Conservation (phyloP, 140 eudicot genomes). For the Erigeron philadelphicus region DNA sequence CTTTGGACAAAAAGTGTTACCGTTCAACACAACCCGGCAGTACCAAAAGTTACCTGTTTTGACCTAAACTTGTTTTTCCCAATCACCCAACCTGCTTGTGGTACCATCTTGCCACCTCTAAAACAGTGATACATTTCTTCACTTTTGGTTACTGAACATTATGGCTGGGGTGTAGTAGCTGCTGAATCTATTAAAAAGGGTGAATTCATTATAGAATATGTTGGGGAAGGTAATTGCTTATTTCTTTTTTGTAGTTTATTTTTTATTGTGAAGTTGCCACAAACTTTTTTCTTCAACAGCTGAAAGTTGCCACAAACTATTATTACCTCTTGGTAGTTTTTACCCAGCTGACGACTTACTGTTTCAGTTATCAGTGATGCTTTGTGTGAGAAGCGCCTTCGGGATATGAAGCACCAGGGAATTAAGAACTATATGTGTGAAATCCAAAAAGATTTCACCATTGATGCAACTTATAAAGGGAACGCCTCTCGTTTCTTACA, state of each 20-base stretch:
- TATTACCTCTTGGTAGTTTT: constrained; percentile 7
- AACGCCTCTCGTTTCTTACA: constrained; percentile 70
- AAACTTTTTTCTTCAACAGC: no score
- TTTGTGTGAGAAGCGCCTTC: constrained; percentile 46
- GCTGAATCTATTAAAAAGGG: constrained; percentile 33
- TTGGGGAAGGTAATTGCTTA: constrained; percentile 32
- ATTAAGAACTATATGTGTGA: constrained; percentile 56
- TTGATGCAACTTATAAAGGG: constrained; percentile 78
- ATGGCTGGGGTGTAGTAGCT: constrained; percentile 46
- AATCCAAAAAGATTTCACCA: constrained; percentile 59
- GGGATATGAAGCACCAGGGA: constrained; percentile 62
- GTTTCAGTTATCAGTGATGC: constrained; percentile 42
- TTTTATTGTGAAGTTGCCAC: not conserved
- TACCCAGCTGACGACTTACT: constrained; percentile 4
- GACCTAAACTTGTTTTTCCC: not conserved
- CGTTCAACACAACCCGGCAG: not conserved
- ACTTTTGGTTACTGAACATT: constrained; percentile 24
- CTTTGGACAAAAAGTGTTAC: not conserved
- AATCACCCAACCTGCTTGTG: not conserved
- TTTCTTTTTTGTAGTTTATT: not conserved
- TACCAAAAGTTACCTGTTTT: not conserved
- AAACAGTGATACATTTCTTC: not conserved
- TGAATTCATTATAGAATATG: constrained; percentile 40
- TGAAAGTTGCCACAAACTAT: not conserved
- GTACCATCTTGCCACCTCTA: not conserved